A percentile compares a stretch with the other conserved stretches of the same genome.
Evolutionary conservation across 371 early-diverging fungal genomes (phyloP).

Genomic region (Syncephalis fuscata): DNA sequence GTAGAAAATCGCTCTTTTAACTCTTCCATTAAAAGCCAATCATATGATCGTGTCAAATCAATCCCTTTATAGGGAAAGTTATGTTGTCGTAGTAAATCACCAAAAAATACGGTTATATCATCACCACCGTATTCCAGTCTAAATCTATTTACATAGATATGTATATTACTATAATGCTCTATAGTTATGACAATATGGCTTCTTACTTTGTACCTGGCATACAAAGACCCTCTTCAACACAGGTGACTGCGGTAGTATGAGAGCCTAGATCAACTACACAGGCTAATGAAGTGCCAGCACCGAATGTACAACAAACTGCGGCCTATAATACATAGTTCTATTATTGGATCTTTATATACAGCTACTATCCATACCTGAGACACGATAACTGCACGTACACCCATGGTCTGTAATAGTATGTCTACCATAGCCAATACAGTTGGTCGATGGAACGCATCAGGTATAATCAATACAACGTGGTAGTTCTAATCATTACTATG

Average conservation of each 20-base stretch:
- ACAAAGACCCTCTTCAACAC: constrained; percentile 75
- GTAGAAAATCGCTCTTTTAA: constrained; percentile 70
- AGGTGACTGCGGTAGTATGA: constrained; percentile 62
- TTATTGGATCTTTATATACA: background rate
- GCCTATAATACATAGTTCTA: constrained; percentile 17
- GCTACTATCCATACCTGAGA: constrained; percentile 29
- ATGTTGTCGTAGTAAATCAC: constrained; percentile 37
- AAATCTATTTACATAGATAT: constrained; percentile 8
- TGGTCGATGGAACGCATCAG: constrained; percentile 46
- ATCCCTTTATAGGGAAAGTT: constrained; percentile 61
- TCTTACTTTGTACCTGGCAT: constrained; percentile 39
- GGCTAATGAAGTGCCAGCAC: constrained; percentile 72
- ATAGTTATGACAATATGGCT: background rate
- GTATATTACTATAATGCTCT: too few species aligned
- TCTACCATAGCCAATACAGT: constrained; percentile 44
- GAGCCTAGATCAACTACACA: constrained; percentile 88
- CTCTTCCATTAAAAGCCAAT: constrained; percentile 51
- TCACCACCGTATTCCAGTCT: constrained; percentile 60
- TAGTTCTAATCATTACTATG: constrained; percentile 19
- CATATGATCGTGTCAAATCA: constrained; percentile 34
- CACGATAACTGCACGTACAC: constrained; percentile 50
- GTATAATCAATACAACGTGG: constrained; percentile 59
- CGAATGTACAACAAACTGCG: constrained; percentile 67
- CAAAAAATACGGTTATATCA: constrained; percentile 61
- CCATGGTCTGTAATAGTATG: constrained; percentile 55